Conservation (phyloP, 306 rosid genomes). For the Myrica gale region DNA sequence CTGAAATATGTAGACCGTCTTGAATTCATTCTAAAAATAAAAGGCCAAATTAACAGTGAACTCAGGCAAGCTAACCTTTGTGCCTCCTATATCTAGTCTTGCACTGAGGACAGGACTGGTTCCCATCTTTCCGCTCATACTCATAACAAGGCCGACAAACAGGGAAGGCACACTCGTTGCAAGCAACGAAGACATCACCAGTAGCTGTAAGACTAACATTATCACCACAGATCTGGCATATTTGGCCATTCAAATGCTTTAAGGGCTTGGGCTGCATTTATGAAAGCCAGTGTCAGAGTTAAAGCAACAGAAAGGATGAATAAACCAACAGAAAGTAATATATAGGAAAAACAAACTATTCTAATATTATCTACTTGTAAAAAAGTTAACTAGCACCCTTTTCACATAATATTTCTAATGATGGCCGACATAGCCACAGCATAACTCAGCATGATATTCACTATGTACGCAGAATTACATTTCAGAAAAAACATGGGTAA, state of each 20-base stretch:
- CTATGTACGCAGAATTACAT: neutral
- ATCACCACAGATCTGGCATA: conserved; percentile 93
- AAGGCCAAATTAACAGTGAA: neutral
- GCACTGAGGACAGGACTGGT: conserved; percentile 93
- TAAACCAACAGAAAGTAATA: neutral
- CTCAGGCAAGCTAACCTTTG: conserved; percentile 46
- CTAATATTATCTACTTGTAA: neutral
- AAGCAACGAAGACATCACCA: conserved; percentile 93
- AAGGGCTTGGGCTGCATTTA: conserved; percentile 70
- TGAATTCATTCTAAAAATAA: neutral
- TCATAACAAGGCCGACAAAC: conserved; percentile 95
- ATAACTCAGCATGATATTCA: neutral
- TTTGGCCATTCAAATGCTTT: conserved; percentile 73
- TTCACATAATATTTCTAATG: neutral
- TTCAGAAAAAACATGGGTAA: neutral
- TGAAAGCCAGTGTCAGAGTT: conserved; percentile 18
- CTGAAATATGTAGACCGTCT: conserved; percentile 43
- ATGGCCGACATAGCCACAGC: neutral
- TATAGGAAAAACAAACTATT: neutral
- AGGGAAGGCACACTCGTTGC: conserved; percentile 96
- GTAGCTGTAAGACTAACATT: conserved; percentile 65
- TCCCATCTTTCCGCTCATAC: conserved; percentile 92
- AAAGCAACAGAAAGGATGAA: conserved; percentile 14
- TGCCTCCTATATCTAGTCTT: conserved; percentile 94
- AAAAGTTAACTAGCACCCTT: neutral